Evolutionary conservation across 164 flowering plant species (phyloP), one percentile per base, ranked within the genome.

Genomic region (Malania oleifera): DNA sequence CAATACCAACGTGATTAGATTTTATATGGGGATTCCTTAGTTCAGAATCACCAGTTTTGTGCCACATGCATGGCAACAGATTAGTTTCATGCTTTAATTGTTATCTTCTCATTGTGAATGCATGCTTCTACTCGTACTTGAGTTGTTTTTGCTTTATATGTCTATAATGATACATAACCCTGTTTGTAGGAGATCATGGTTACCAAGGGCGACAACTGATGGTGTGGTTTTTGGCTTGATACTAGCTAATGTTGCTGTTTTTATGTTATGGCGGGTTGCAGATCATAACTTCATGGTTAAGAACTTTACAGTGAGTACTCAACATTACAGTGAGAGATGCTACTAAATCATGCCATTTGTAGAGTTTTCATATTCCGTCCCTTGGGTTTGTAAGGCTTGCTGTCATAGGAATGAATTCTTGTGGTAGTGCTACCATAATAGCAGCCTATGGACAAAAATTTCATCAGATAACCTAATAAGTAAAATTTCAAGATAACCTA

Each of bases 211-310:
- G 44, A 31, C 83, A 19, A 19, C 70, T 40, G 70, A 73, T 45
- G 63, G 64, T 9, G 65, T 84, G 34, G 81, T 89, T 56, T 61
- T 60, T 59, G 86, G 90, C 52, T 70, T 92, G 68, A 77, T 92
- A 56, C 40, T 64, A 28, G 71, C 96, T 45, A 92, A 92, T 81
- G 75, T 64, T 56, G 93, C 80, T 61, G 86, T 89, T 62, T 87
- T 80, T 60, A 11, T 83, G 26, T 58, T 89, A 50, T 89, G 97
- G 98, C 73, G 83, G 46, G 41, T 76, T 67, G 80, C 80, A 12
- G 81, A 79, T 66, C 66, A 37, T 50, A 23, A 39, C 15, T 92
- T 92, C 69, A 89, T 92, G 98, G 53, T 58, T 68, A 73, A 75
- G 25, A 72, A 89, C 64, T 92, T 92, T 55, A 86, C 66, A 60